Evolutionary conservation across 2,329 filamentous ascomycete genomes (phyloP).

Genomic region (Pyrenophora seminiperda): DNA sequence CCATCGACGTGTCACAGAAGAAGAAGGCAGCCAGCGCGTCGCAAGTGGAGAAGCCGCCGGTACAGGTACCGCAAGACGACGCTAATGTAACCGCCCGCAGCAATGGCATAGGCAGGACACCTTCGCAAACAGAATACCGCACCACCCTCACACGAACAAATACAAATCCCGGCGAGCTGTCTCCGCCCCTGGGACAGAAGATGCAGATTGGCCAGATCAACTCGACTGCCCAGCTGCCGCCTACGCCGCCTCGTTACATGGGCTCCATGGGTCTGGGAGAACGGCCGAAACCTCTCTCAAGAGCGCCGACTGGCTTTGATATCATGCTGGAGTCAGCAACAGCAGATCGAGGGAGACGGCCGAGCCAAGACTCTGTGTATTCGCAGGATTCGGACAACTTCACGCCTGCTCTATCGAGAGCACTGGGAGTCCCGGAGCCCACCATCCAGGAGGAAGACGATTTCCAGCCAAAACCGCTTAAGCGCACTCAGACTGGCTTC

Average conservation of each 20-base stretch:
- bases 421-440: slow-evolving; percentile 34
- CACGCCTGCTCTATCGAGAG: slow-evolving; percentile 32
- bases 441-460: slow-evolving; percentile 49
- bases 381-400: slow-evolving; percentile 39
- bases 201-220: slow-evolving; percentile 46
- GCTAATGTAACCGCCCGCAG: slow-evolving; percentile 32
- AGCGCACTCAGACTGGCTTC: slow-evolving; percentile 63
- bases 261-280: slow-evolving; percentile 45
- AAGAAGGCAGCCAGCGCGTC: slow-evolving; percentile 48
- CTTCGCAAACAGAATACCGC: slow-evolving; percentile 33
- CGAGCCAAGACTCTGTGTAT: slow-evolving; percentile 41
- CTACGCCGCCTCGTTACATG: slow-evolving; percentile 34
- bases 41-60: slow-evolving; percentile 21
- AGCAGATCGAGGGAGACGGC: slow-evolving; percentile 13
- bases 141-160: slow-evolving; percentile 42
- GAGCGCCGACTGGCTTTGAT: slow-evolving; percentile 46
- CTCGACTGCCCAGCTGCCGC: slow-evolving; percentile 36
- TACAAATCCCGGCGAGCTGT: slow-evolving; percentile 44
- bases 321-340: slow-evolving; percentile 19
- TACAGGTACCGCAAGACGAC: slow-evolving; percentile 39
- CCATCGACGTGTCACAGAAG: slow-evolving; percentile 70
- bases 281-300: slow-evolving; percentile 35
- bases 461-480: slow-evolving; percentile 61
- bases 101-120: slow-evolving; percentile 35
- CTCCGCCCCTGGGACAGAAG: slow-evolving; percentile 45